These are phyloP conservation scores for Boletus tylopilopsis DNA, from an alignment of 768 basidiomycete species.

Conservation along the genomic window DNA sequence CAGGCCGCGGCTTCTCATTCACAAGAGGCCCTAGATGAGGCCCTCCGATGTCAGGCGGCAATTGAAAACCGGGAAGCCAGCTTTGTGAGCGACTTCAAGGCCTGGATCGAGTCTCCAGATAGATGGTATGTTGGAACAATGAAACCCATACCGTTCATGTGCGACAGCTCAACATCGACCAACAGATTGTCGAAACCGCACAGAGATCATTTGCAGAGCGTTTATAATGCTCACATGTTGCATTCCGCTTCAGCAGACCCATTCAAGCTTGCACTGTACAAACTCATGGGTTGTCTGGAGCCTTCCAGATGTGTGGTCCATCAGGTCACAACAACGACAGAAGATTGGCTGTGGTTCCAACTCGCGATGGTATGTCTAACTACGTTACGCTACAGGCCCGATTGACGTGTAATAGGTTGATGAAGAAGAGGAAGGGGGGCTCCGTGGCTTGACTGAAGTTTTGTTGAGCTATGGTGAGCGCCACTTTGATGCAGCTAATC, in stretches of 20 bases:
- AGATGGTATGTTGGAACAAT: slow-evolving; percentile 50
- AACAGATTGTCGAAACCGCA: slow-evolving; percentile 65
- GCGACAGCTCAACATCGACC: slow-evolving; percentile 1
- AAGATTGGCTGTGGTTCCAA: slow-evolving; percentile 99
- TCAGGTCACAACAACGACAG: slow-evolving; percentile 85
- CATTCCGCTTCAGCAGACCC: slow-evolving; percentile 87
- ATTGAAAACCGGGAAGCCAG: slow-evolving; percentile 76
- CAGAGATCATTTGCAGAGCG: slow-evolving; percentile 74
- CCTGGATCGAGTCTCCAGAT: slow-evolving; percentile 80
- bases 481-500: slow-evolving; percentile 68
- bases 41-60: slow-evolving; percentile 61
- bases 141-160: not conserved
- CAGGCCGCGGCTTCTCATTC: slow-evolving; percentile 54
- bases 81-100: slow-evolving; percentile 78
- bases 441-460: slow-evolving; percentile 71
- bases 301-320: slow-evolving; percentile 72
- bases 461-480: slow-evolving; percentile 75
- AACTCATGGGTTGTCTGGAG: slow-evolving; percentile 91
- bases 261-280: slow-evolving; percentile 95
- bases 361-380: slow-evolving; percentile 61
- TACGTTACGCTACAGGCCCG: not conserved
- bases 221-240: slow-evolving; percentile 85
- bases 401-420: slow-evolving; percentile 49
- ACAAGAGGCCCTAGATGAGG: slow-evolving; percentile 77
- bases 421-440: slow-evolving; percentile 76